Evolutionary conservation across 441 rosid genomes (phyloP).

Genomic region (Manihot esculenta): DNA sequence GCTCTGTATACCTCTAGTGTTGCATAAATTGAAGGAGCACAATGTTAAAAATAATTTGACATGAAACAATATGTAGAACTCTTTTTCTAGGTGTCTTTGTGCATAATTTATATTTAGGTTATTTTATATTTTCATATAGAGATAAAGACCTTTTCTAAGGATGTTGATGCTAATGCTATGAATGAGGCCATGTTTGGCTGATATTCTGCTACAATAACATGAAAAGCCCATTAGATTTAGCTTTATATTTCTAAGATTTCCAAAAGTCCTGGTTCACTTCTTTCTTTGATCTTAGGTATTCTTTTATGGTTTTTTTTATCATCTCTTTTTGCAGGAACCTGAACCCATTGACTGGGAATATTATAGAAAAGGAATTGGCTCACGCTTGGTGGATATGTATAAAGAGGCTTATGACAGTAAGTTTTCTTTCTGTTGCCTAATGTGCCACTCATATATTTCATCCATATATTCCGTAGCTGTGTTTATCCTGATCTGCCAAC

Average conservation of each 20-base stretch:
- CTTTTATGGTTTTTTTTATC: not conserved
- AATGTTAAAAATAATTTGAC: not conserved
- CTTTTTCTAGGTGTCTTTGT: no score
- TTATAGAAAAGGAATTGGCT: constrained; percentile 79
- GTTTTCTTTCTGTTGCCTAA: constrained; percentile 15
- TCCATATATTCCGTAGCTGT: no score
- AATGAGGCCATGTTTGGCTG: not conserved
- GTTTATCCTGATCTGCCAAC: no score
- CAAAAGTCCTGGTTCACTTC: constrained; percentile 37
- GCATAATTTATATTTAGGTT: no score
- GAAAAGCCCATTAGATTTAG: not conserved
- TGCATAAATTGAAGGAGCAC: not conserved
- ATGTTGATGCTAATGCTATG: not conserved
- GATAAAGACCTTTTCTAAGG: not conserved
- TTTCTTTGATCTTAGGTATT: not conserved
- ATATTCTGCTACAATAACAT: not conserved
- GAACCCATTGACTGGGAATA: constrained; percentile 91
- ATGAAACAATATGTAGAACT: not conserved
- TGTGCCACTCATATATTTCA: not conserved
- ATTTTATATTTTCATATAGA: not conserved
- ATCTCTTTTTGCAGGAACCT: constrained; percentile 61
- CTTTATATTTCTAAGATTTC: not conserved
- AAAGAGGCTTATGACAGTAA: constrained; percentile 86
- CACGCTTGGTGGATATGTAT: constrained; percentile 91
- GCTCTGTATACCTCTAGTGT: not conserved